Evolutionary conservation across 2,329 filamentous ascomycete species (phyloP).

Genomic region (Trichoderma pleuroti): DNA sequence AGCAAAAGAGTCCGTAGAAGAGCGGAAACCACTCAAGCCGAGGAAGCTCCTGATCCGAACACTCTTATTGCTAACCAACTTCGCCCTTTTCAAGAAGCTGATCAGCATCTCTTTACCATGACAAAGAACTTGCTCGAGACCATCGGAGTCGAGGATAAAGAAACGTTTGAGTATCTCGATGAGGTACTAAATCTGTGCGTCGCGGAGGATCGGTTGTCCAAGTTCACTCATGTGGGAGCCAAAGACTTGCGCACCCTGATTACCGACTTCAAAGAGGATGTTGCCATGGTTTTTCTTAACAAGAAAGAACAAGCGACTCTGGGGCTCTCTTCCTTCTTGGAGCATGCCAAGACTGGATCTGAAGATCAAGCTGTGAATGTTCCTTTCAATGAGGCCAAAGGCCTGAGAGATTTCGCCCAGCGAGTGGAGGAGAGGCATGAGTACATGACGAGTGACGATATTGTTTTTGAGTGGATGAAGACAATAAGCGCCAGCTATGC

Average conservation of each 20-base stretch:
- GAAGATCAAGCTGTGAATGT: constrained; percentile 47
- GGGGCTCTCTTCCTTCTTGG: constrained; percentile 59
- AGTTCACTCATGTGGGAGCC: constrained; percentile 45
- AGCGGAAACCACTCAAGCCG: constrained; percentile 48
- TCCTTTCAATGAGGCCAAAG: constrained; percentile 50
- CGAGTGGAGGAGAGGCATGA: constrained; percentile 40
- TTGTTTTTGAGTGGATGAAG: constrained; percentile 57
- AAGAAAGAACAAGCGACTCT: constrained; percentile 52
- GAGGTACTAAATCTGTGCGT: constrained; percentile 53
- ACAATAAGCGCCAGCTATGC: constrained; percentile 50
- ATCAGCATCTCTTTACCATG: constrained; percentile 54
- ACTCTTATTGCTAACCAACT: constrained; percentile 53
- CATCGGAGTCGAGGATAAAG: constrained; percentile 50
- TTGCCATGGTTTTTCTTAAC: constrained; percentile 49
- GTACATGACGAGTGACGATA: constrained; percentile 55
- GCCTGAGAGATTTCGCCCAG: constrained; percentile 50
- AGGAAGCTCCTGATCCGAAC: constrained; percentile 52
- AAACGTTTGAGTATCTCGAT: constrained; percentile 42
- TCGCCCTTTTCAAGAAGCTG: constrained; percentile 54
- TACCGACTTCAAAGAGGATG: constrained; percentile 51
- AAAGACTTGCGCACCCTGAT: constrained; percentile 49
- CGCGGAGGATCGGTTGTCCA: constrained; percentile 48
- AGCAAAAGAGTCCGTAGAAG: constrained; percentile 61
- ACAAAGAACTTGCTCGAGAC: constrained; percentile 54
- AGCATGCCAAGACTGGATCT: constrained; percentile 57